Percentiles rank a stretch among this genome's conserved stretches.
These are phyloP conservation scores for Xylaria intraflava DNA, from an alignment of 495 filamentous ascomycete genomes.

Conservation along the genomic window DNA sequence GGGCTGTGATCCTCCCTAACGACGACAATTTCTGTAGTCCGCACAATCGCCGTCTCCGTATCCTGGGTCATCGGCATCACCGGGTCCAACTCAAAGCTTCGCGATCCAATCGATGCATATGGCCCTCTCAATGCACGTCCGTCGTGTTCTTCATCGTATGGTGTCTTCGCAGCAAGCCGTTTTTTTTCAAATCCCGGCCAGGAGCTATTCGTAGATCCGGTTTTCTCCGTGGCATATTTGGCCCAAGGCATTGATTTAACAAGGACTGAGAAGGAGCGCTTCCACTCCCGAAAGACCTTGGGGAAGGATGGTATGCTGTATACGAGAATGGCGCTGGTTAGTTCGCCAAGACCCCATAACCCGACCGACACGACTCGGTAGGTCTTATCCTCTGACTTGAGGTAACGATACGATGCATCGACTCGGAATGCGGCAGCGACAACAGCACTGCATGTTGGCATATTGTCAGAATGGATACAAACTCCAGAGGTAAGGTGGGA, in stretches of 20 bases:
- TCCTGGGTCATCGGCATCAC: no score
- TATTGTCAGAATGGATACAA: no score
- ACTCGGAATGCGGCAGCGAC: not conserved
- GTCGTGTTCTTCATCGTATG: no score
- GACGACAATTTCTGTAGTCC: no score
- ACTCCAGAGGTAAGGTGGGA: not conserved
- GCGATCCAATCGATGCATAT: no score
- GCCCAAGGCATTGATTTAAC: not conserved
- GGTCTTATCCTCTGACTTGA: not conserved
- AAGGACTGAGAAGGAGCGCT: slow-evolving; percentile 1
- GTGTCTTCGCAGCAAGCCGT: no score
- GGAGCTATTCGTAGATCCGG: not conserved
- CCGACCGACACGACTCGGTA: not conserved
- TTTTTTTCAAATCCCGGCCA: not conserved
- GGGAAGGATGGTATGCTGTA: not conserved
- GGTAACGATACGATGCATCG: not conserved
- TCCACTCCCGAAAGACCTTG: not conserved
- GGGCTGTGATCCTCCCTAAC: no score
- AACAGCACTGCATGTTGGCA: not conserved
- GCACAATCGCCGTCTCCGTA: no score
- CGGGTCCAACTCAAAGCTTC: no score
- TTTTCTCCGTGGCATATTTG: not conserved
- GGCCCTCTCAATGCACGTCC: no score
- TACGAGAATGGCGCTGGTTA: slow-evolving; percentile 2
- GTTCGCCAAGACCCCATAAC: slow-evolving; percentile 7